phyloP scores from a whole-genome alignment of 208 protist species.

The Endotrypanum monterogeii region DNA sequence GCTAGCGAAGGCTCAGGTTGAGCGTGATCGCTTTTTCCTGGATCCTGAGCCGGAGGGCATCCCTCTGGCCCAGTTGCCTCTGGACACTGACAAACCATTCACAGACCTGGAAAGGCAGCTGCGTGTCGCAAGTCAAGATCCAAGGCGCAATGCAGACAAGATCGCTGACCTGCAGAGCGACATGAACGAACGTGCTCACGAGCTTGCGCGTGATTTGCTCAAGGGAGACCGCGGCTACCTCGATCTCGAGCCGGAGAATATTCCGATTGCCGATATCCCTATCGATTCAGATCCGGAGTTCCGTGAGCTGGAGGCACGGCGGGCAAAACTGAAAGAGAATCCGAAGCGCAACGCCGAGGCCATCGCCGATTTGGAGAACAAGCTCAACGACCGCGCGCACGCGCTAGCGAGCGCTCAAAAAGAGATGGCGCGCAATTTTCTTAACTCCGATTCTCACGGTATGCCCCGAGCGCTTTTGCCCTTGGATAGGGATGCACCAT shows the following conservation, averaged over 20 bases:
- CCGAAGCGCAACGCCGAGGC: conserved; percentile 44
- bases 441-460: conserved; percentile 53
- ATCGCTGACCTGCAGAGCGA: conserved; percentile 49
- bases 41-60: conserved; percentile 70
- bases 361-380: conserved; percentile 60
- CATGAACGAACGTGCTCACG: conserved; percentile 67
- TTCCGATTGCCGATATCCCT: conserved; percentile 60
- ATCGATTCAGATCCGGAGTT: conserved; percentile 60
- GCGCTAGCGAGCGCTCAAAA: conserved; percentile 66
- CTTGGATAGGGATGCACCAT: conserved; percentile 67
- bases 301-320: conserved; percentile 59
- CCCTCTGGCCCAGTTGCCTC: conserved; percentile 54
- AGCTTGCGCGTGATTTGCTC: conserved; percentile 62
- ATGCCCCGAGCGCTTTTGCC: conserved; percentile 67
- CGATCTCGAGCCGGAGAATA: conserved; percentile 72
- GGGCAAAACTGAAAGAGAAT: conserved; percentile 71
- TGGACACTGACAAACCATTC: conserved; percentile 69
- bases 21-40: conserved; percentile 60
- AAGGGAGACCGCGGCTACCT: conserved; percentile 72
- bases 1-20: conserved; percentile 56
- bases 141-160: conserved; percentile 46
- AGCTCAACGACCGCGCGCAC: conserved; percentile 74
- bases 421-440: conserved; percentile 52
- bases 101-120: conserved; percentile 68
- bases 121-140: conserved; percentile 51